Conservation (phyloP, 2,329 filamentous ascomycete species). For the Aureobasidium sp. region DNA sequence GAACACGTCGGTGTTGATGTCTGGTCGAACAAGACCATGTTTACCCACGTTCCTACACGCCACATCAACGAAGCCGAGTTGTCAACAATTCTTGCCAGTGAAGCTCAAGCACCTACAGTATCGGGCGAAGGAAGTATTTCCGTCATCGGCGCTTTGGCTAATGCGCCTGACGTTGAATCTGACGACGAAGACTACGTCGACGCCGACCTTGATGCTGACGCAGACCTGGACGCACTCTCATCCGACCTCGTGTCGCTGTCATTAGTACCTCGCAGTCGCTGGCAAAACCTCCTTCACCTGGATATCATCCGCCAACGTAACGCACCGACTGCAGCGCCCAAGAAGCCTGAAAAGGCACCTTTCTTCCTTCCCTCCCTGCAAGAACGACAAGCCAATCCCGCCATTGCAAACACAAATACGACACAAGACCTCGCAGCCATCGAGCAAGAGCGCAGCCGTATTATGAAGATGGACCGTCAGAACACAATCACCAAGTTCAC, state of each 20-base stretch:
- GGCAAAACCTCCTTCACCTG: conserved; percentile 90
- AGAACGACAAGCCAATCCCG: conserved; percentile 24
- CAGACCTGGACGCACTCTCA: conserved; percentile 45
- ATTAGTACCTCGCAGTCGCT: conserved; percentile 79
- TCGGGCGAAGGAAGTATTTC: conserved; percentile 77
- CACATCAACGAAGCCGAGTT: conserved; percentile 77
- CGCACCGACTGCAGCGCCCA: conserved; percentile 86
- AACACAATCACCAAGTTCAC: conserved; percentile 37
- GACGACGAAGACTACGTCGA: conserved; percentile 49
- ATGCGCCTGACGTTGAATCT: conserved; percentile 41
- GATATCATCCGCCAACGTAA: conserved; percentile 88
- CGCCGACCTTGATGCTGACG: conserved; percentile 32
- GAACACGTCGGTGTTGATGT: conserved; percentile 82
- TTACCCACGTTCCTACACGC: conserved; percentile 78
- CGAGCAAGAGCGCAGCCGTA: conserved; percentile 27
- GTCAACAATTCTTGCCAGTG: conserved; percentile 47
- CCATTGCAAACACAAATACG: conserved; percentile 23
- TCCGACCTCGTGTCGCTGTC: conserved; percentile 80
- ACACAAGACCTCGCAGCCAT: conserved; percentile 27
- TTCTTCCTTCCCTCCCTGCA: conserved; percentile 80
- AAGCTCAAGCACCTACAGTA: conserved; percentile 47
- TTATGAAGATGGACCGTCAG: conserved; percentile 24
- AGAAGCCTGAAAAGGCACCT: conserved; percentile 85
- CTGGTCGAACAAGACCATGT: conserved; percentile 91
- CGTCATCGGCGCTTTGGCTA: conserved; percentile 67